Evolutionary conservation across 2,329 filamentous ascomycete genomes (phyloP).

Genomic region (Aspergillus sp.): DNA sequence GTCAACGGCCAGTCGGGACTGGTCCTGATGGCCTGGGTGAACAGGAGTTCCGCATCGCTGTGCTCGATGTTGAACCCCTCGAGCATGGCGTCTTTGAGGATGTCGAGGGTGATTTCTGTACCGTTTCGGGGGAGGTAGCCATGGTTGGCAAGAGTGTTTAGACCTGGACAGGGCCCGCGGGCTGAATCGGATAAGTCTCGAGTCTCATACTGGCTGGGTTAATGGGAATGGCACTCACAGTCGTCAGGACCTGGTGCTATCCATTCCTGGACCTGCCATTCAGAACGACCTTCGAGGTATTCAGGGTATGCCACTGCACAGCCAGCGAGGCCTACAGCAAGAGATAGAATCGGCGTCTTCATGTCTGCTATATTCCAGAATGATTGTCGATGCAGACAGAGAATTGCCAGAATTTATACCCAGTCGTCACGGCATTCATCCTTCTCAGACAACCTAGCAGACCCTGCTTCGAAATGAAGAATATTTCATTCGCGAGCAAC

Average conservation of each 20-base stretch:
- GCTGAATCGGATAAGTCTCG: not conserved
- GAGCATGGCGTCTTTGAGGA: constrained; percentile 14
- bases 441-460: not conserved
- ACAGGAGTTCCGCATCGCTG: constrained; percentile 9
- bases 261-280: constrained; percentile 10
- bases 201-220: too few species aligned
- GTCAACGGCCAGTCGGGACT: not conserved
- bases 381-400: not conserved
- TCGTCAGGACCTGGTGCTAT: constrained; percentile 8
- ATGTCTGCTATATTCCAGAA: not conserved
- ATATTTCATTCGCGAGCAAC: not conserved
- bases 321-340: not conserved
- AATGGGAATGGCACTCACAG: not conserved
- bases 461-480: not conserved
- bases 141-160: constrained; percentile 16
- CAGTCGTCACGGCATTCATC: not conserved
- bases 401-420: not conserved
- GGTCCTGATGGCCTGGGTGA: constrained; percentile 9
- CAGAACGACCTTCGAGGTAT: constrained; percentile 3
- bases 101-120: constrained; percentile 9
- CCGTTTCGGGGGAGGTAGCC: constrained; percentile 17
- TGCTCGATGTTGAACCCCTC: constrained; percentile 13
- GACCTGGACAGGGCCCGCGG: constrained; percentile 14
- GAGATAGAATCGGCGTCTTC: constrained; percentile 2
- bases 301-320: constrained; percentile 5